Evolutionary conservation across 83 land plant genomes (phyloP), one percentile per base, ranked within the genome.

Genomic region (Picea mariana): DNA sequence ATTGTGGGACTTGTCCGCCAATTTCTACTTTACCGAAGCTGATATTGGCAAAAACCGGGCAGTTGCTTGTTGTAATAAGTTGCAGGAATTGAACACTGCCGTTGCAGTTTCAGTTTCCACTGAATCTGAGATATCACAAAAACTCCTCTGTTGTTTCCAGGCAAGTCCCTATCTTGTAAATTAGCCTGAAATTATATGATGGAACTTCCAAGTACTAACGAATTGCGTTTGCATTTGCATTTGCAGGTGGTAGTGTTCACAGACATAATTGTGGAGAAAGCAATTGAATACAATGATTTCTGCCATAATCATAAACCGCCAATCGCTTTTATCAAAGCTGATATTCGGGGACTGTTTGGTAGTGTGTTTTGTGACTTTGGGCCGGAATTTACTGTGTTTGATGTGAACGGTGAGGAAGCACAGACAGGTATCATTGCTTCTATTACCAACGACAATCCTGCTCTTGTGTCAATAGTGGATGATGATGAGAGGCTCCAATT

Each of bases 321-420:
- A 34, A 34, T 34, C 38, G 38, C 38, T 38, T 95, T 97, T 81
- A 92, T 97, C 80, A 97, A 91, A 80, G 73, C 99, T 71, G 99
- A 95, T 82, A 86, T 92, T 3, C 76, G 93, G 26, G 98, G 99
- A 6, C 90, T 97, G 17, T 97, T 97, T 97, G 85, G 38, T 34
- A 34, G 38, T 34, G 38, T 34, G 38, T 34, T 34, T 34, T 34
- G 38, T 34, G 38, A 34, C 38, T 34, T 34, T 34, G 38, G 38
- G 38, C 38, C 38, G 38, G 2, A 34, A 34, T 34, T 34, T 34
- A 93, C 93, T 6, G 98, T 97, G 44, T 62, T 82, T 55, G 99
- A 97, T 88, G 96, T 90, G 61, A 97, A 94, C 86, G 99, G 99
- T 15, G 93, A 96, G 85, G 99, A 96, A 67, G 95, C 99, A 38